These are phyloP conservation scores for Pyrenochaeta sp. DNA, from an alignment of 2,329 filamentous ascomycete genomes.

Conservation along the genomic window DNA sequence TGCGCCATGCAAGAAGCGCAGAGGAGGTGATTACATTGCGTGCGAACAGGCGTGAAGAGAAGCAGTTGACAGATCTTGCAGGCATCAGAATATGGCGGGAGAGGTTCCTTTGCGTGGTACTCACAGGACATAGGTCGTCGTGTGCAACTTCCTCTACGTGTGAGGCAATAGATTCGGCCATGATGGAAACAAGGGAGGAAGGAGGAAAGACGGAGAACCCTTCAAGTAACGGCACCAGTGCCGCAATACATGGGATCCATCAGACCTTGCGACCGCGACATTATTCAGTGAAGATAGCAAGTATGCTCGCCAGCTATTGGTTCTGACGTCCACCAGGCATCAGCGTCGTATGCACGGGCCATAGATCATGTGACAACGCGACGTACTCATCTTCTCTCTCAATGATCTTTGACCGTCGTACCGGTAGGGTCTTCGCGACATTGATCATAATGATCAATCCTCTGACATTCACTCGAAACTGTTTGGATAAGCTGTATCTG, in stretches of 20 bases:
- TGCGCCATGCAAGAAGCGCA: conserved; percentile 58
- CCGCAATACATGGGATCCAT: neutral
- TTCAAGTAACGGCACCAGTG: neutral
- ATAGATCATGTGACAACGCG: conserved; percentile 5
- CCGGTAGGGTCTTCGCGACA: no score
- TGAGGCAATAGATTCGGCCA: conserved; percentile 16
- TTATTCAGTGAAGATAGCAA: neutral
- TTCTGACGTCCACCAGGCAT: conserved; percentile 8
- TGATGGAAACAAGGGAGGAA: conserved; percentile 6
- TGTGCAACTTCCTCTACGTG: conserved; percentile 38
- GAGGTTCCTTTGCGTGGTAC: neutral
- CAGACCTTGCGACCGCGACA: neutral
- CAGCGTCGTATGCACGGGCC: conserved; percentile 8
- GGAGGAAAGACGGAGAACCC: neutral
- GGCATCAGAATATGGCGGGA: neutral
- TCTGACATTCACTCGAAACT: no score
- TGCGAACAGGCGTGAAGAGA: conserved; percentile 53
- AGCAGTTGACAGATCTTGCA: conserved; percentile 54
- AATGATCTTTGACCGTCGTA: no score
- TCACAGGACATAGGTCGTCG: conserved; percentile 55
- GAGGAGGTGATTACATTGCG: conserved; percentile 54
- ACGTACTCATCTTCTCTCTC: neutral
- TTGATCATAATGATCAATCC: no score
- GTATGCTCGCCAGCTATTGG: conserved; percentile 1
- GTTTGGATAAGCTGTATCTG: no score